These are phyloP conservation scores for Tilletia horrida DNA, from an alignment of 1,284 basidiomycete species.

Conservation along the genomic window DNA sequence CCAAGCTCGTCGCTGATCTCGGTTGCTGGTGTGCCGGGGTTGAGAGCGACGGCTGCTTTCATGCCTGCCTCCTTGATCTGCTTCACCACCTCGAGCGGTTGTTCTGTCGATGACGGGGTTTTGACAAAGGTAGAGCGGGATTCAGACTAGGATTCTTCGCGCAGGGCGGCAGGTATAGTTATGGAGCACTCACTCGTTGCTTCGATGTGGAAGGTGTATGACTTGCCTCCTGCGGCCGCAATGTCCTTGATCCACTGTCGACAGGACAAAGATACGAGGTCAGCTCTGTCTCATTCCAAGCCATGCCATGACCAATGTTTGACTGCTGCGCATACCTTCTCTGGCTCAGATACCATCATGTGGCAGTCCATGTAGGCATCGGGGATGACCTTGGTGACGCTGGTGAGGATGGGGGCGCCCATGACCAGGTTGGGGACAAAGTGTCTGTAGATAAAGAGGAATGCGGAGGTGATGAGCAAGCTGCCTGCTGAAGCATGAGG, in stretches of 20 bases:
- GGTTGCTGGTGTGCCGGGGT: conserved; percentile 50
- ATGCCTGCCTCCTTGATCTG: conserved; percentile 52
- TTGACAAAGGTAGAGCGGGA: not conserved
- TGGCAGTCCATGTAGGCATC: conserved; percentile 99
- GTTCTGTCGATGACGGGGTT: conserved; percentile 60
- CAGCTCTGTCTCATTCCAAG: no score
- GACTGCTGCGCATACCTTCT: conserved; percentile 73
- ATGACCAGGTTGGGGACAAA: conserved; percentile 79
- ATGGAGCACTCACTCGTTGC: conserved; percentile 67
- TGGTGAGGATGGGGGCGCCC: conserved; percentile 85
- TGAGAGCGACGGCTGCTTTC: conserved; percentile 53
- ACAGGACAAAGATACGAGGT: no score
- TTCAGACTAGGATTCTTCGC: not conserved
- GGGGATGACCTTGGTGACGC: conserved; percentile 82
- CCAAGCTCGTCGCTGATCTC: conserved; percentile 52
- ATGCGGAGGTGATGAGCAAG: not conserved
- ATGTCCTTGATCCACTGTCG: conserved; percentile 90
- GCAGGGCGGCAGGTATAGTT: not conserved
- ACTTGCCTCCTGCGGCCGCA: conserved; percentile 85
- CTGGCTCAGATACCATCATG: conserved; percentile 98
- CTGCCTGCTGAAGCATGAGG: not conserved
- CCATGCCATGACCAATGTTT: no score
- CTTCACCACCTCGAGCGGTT: conserved; percentile 50
- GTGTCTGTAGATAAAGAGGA: conserved; percentile 63
- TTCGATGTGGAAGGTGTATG: conserved; percentile 97